Evolutionary conservation across 768 basidiomycete species (phyloP).

Genomic region (Paxillus ammoniavirescens): DNA sequence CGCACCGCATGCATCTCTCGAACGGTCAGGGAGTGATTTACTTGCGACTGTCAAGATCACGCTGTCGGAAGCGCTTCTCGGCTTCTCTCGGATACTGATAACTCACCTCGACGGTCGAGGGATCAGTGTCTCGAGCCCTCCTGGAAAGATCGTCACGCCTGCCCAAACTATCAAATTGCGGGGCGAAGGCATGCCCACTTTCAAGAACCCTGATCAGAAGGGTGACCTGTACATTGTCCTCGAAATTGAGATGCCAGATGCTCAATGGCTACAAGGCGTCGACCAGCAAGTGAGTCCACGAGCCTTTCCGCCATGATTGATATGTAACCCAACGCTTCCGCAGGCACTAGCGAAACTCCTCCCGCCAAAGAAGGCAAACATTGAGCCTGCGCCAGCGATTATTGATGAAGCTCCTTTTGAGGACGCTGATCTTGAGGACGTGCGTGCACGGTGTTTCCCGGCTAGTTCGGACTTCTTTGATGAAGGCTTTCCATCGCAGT

Average conservation of each 20-base stretch:
- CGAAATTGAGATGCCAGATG: conserved; percentile 85
- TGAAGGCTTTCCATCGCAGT: conserved; percentile 64
- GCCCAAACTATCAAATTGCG: conserved; percentile 72
- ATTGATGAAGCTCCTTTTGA: conserved; percentile 73
- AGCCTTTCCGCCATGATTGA: not conserved
- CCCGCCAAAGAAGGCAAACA: conserved; percentile 73
- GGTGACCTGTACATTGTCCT: conserved; percentile 85
- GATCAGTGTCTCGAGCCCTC: conserved; percentile 72
- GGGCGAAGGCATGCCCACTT: conserved; percentile 88
- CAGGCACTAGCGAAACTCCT: conserved; percentile 66
- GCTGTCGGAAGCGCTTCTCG: conserved; percentile 89
- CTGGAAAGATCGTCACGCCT: conserved; percentile 72
- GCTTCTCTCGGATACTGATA: conserved; percentile 89
- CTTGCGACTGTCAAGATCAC: conserved; percentile 81
- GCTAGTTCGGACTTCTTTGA: conserved; percentile 78
- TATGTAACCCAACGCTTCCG: conserved; percentile 7
- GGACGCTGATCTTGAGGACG: conserved; percentile 76
- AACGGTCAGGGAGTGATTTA: conserved; percentile 79
- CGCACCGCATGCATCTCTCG: conserved; percentile 73
- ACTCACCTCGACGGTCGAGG: conserved; percentile 93
- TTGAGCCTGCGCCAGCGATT: conserved; percentile 68
- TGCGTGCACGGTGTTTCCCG: conserved; percentile 78
- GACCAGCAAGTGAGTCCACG: conserved; percentile 51
- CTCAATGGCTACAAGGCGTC: conserved; percentile 68
- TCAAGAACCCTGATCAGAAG: conserved; percentile 61